These are phyloP conservation scores for Pythium aristosporum DNA, from an alignment of 352 stramenopile species.

Conservation along the genomic window DNA sequence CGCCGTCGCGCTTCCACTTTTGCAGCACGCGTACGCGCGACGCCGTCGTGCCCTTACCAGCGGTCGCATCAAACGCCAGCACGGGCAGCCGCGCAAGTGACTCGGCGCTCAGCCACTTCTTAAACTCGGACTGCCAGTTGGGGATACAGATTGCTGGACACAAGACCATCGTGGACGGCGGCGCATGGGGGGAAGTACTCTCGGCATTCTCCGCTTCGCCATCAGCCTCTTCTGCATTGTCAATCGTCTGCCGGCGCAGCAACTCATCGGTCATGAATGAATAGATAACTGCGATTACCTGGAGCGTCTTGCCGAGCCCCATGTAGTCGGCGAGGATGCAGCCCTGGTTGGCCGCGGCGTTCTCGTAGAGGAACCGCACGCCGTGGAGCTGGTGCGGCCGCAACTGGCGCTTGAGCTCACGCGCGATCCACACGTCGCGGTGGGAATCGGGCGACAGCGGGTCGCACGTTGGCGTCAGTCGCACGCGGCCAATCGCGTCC, in stretches of 20 bases:
- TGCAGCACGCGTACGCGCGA: constrained; percentile 60
- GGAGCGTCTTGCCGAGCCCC: constrained; percentile 88
- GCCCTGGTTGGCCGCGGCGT: constrained; percentile 52
- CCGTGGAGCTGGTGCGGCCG: constrained; percentile 81
- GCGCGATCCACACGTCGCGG: constrained; percentile 58
- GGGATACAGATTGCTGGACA: constrained; percentile 96
- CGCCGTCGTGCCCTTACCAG: constrained; percentile 49
- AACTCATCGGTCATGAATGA: constrained; percentile 69
- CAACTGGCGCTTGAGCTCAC: constrained; percentile 70
- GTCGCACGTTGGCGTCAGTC: constrained; percentile 17
- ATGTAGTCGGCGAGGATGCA: constrained; percentile 91
- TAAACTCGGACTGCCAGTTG: constrained; percentile 97
- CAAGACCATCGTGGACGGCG: constrained; percentile 85
- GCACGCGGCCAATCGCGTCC: constrained; percentile 61
- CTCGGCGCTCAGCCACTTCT: constrained; percentile 92
- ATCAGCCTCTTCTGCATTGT: neutral
- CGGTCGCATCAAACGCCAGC: constrained; percentile 58
- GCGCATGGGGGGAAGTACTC: neutral
- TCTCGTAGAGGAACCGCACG: constrained; percentile 63
- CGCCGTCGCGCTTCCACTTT: constrained; percentile 71
- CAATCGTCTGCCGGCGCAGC: neutral
- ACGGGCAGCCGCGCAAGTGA: constrained; percentile 55
- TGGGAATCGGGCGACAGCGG: neutral
- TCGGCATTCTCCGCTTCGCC: neutral
- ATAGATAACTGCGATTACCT: constrained; percentile 85